Conservation (phyloP, 352 stramenopile species). For the Plasmopara viticola region DNA sequence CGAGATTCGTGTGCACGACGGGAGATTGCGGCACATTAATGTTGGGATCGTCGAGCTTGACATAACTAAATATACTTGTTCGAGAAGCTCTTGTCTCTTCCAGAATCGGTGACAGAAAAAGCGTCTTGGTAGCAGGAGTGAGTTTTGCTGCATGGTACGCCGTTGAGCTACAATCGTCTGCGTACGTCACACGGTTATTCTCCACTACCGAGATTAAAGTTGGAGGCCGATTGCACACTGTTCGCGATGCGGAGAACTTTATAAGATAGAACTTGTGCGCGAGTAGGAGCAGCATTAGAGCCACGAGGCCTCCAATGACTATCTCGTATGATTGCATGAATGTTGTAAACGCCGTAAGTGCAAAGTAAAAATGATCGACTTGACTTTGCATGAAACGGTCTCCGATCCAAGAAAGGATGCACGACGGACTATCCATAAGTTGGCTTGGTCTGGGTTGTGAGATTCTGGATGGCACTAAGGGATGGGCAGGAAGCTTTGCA, state of each 20-base stretch:
- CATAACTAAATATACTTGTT: conserved; percentile 5
- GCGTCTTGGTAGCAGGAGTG: conserved; percentile 4
- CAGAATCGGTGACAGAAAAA: conserved; percentile 12
- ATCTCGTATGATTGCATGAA: conserved; percentile 10
- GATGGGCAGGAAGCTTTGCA: conserved; percentile 10
- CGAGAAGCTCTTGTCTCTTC: conserved; percentile 16
- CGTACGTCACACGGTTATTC: conserved; percentile 5
- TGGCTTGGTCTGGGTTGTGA: conserved; percentile 16
- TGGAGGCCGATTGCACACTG: conserved; percentile 3
- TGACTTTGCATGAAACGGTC: neutral
- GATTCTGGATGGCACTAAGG: conserved; percentile 7
- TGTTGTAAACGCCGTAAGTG: conserved; percentile 5
- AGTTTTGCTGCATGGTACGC: conserved; percentile 12
- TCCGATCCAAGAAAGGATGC: conserved; percentile 5
- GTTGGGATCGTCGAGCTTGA: neutral
- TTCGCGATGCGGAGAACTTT: conserved; percentile 5
- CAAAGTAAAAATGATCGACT: neutral
- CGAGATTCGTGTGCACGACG: conserved; percentile 17
- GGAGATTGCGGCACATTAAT: conserved; percentile 11
- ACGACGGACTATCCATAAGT: conserved; percentile 10
- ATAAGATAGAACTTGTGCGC: conserved; percentile 10
- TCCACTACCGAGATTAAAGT: neutral
- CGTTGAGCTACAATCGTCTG: neutral
- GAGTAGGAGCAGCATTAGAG: conserved; percentile 17
- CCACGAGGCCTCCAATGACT: conserved; percentile 7